Conservation (phyloP, 345 rosid genomes). For the Lenwebbia sp. region DNA sequence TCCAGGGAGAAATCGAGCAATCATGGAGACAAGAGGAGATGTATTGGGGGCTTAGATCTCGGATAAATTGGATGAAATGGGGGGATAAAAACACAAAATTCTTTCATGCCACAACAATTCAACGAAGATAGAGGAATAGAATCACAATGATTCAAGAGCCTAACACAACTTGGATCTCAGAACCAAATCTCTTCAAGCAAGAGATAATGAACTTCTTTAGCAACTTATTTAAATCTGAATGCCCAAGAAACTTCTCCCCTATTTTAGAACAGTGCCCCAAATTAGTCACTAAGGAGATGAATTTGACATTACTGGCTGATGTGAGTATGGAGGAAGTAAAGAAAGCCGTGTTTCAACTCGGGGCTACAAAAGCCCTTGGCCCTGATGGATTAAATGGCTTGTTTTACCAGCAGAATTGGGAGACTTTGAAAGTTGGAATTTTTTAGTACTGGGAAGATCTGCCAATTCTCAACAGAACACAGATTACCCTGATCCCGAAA, state of each 20-base stretch:
- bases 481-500: too few species aligned
- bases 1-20: neutral
- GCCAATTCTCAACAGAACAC: too few species aligned
- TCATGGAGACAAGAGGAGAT: neutral
- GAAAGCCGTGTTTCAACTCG: neutral
- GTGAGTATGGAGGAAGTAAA: neutral
- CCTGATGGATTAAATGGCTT: neutral
- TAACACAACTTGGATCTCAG: neutral
- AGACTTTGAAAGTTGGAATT: neutral
- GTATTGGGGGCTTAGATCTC: neutral
- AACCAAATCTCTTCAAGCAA: rapidly evolving
- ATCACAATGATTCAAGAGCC: neutral
- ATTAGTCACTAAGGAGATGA: too few species aligned
- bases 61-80: neutral
- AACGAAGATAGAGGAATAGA: neutral
- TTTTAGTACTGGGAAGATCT: too few species aligned
- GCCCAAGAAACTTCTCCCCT: neutral
- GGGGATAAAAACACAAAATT: neutral
- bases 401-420: too few species aligned
- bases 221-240: neutral
- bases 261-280: too few species aligned
- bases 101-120: neutral
- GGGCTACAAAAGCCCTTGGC: neutral
- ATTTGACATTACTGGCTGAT: neutral
- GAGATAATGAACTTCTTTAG: too few species aligned